Percentiles rank a stretch among this genome's conserved stretches.
Evolutionary conservation across 495 filamentous ascomycete species (phyloP).

Genomic region (Aspergillus nidulans): DNA sequence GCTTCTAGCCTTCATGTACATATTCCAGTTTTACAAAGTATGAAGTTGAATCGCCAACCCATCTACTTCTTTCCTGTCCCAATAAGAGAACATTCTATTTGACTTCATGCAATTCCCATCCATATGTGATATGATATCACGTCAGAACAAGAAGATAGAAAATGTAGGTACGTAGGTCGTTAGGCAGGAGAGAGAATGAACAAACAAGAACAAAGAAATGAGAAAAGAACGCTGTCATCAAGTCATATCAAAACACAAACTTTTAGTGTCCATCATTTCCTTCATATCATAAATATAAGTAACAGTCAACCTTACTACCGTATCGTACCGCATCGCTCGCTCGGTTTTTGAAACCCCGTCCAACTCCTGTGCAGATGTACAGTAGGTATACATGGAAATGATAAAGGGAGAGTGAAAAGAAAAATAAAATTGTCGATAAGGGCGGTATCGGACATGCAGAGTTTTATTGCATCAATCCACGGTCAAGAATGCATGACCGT

Average conservation of each 20-base stretch:
- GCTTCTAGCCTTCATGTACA: too few species aligned
- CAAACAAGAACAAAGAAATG: background rate
- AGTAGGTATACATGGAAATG: conserved; percentile 4
- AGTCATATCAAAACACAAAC: conserved; percentile 2
- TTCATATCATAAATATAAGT: background rate
- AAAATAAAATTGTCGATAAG: too few species aligned
- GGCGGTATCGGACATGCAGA: too few species aligned
- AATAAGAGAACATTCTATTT: background rate
- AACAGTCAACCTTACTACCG: background rate
- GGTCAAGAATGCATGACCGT: too few species aligned
- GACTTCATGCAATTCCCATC: background rate
- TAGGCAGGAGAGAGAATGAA: background rate
- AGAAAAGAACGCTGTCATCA: background rate
- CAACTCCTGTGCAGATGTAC: conserved; percentile 2
- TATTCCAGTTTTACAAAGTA: too few species aligned
- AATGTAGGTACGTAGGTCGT: background rate
- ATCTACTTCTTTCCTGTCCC: background rate
- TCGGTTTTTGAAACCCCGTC: background rate
- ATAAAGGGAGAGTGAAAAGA: background rate
- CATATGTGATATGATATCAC: background rate
- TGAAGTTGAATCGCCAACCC: background rate
- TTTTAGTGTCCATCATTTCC: background rate
- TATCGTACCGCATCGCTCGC: background rate
- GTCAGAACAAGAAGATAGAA: background rate
- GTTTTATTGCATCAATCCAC: too few species aligned